Evolutionary conservation across 768 basidiomycete species (phyloP).

Genomic region (Serendipita vermifera): DNA sequence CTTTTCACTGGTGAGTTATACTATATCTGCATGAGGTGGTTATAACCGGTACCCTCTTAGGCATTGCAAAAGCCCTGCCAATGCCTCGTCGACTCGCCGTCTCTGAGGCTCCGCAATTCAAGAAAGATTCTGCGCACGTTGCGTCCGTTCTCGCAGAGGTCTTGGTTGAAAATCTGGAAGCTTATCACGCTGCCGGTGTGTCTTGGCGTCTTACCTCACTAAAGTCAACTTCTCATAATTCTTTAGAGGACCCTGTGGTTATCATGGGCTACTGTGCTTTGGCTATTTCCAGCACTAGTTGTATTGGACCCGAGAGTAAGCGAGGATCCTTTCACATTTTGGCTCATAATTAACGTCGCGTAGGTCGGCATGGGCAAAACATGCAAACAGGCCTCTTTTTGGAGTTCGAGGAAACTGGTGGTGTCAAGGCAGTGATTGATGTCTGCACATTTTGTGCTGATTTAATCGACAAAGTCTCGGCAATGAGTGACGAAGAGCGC

Average conservation of each 20-base stretch:
- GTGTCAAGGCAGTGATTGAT: conserved; percentile 51
- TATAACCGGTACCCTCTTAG: not conserved
- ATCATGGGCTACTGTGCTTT: conserved; percentile 4
- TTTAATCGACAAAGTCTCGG: conserved; percentile 43
- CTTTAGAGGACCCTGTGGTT: not conserved
- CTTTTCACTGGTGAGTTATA: not conserved
- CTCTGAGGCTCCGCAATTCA: not conserved
- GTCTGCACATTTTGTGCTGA: conserved; percentile 42
- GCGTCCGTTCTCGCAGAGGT: not conserved
- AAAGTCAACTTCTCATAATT: not conserved
- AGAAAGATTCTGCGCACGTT: not conserved
- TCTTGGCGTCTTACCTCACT: too few relatives aligned
- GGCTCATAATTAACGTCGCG: not conserved
- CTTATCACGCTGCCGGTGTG: conserved; percentile 1
- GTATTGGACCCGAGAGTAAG: conserved; percentile 8
- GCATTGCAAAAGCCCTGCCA: not conserved
- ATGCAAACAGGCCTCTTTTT: conserved; percentile 76
- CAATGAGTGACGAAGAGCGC: conserved; percentile 42
- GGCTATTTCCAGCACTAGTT: conserved; percentile 3
- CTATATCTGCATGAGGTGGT: not conserved
- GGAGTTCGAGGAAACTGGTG: conserved; percentile 57
- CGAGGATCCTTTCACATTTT: not conserved
- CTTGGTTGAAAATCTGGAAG: not conserved
- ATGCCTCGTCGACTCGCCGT: not conserved
- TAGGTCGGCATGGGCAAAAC: conserved; percentile 22